Evolutionary conservation across 306 rosid genomes (phyloP), one percentile per base, ranked within the genome.

Genomic region (Trifolium dubium): DNA sequence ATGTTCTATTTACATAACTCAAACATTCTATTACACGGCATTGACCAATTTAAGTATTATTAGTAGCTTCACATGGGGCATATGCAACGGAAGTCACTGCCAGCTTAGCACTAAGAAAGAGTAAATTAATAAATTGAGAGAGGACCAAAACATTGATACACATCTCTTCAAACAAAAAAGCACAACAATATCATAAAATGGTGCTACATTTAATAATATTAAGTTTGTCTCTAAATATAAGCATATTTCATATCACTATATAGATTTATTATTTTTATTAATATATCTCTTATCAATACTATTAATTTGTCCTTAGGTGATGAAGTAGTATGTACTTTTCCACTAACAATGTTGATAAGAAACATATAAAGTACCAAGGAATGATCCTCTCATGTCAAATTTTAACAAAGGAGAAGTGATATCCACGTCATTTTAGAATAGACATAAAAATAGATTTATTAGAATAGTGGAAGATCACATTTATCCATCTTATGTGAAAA

Each of bases 61-160:
- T 59, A 59, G 39, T 46, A 66, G 64, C 64, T 56, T 56, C 35
- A 80, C 81, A 84, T 81, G 85, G 81, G 78, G 74, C 59, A 23
- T 41, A 41, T 64, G 53, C 54, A 65, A 65, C 6, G 5, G 2
- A 64, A 18, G 51, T 41, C 54, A 41, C 71, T 41, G 54, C 54
- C 54, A 65, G 70, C 70, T 41, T 19, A 12, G 54, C 35, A 46
- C 10, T 12, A 65, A 6, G 18, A 65, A 34, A 17, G 14, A 41
- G 17, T 65, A 41, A 41, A 23, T 23, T 23, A 23, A 37, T 7
- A 37, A 64, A 19, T 41, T 18, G 18, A 40, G 34, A 19, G 17
- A 65, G 11, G 43, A 65, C 18, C 17, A 65, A 65, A 41, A 40
- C 3, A 35, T 65, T 41, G 17, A 18, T 13, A 41, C 31, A 37